A percentile compares a stretch with the other conserved stretches of the same genome.
Conservation (phyloP, 2,329 filamentous ascomycete species). For the Botryotinia convoluta region DNA sequence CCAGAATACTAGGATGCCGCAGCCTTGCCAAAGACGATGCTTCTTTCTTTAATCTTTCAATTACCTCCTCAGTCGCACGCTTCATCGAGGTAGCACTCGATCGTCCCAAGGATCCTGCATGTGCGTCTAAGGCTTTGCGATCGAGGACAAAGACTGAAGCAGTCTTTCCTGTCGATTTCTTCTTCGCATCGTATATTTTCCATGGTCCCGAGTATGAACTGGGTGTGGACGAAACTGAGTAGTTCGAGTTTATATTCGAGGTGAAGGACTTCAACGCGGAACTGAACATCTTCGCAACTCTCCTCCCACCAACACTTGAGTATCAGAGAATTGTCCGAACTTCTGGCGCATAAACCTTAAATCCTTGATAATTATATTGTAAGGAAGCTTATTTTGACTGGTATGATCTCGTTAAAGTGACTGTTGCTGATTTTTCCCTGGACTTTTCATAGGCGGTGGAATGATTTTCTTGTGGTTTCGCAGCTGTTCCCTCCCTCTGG, state of each 20-base stretch:
- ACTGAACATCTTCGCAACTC: constrained; percentile 33
- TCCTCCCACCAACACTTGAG: constrained; percentile 20
- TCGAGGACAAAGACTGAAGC: constrained; percentile 96
- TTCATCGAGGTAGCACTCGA: constrained; percentile 70
- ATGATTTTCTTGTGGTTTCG: neutral
- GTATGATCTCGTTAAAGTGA: neutral
- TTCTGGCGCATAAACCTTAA: constrained; percentile 6
- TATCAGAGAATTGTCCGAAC: neutral
- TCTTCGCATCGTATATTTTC: constrained; percentile 97
- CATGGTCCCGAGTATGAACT: constrained; percentile 85
- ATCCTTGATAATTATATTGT: neutral
- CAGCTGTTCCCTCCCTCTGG: neutral
- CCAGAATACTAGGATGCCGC: constrained; percentile 86
- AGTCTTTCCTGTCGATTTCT: constrained; percentile 85
- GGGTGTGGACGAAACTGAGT: constrained; percentile 72
- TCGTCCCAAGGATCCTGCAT: constrained; percentile 58
- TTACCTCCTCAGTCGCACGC: constrained; percentile 80
- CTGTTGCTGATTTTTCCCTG: neutral
- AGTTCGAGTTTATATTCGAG: constrained; percentile 89
- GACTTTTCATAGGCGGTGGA: neutral
- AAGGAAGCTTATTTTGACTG: neutral
- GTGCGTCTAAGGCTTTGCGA: constrained; percentile 74
- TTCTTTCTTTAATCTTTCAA: constrained; percentile 88
- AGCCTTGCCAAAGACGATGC: constrained; percentile 84
- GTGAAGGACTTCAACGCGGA: constrained; percentile 91